Base-by-base conservation (phyloP, 768 basidiomycete species). In the Calocybe indica region DNA sequence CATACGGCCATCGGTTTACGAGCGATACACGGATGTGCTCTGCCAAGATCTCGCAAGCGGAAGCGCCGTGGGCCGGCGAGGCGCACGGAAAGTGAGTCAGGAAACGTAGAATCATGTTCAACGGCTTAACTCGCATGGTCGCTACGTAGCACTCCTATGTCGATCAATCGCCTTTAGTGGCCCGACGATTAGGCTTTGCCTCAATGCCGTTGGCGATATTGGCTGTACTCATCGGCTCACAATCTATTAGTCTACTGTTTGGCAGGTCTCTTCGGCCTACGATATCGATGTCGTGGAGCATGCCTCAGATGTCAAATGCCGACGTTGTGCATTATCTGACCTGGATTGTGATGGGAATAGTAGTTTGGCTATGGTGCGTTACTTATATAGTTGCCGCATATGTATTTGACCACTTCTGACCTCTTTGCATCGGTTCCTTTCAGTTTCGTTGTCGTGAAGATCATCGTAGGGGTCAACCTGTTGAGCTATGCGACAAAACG, bases 91-190 rank as follows among this genome's bases (percentile, higher is more conserved):
- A 73, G 88, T 87, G 55, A 33, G 47, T 43, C 15, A 45, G 32
- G 0, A 14, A 13, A 7, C 37, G 11, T 47, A 15, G 41, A 31
- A 4, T 30, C 29, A 29, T 30, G 2, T 47, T 7, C 47, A 6
- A 13, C 31, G 35, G 41, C 37, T 34, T 44, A 40, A 46, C 34
- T 40, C 40, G 22, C 5, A 43, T 43, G 30, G 52, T 49, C 50
- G 40, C n/a, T 46, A 43, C 38, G 7, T 45, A 90, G 85, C 90
- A 93, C 62, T 75, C 86, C 2, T 92, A 94, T 50, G 90, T 96
- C 13, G 96, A 99, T 59, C 94, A 96, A 60, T 94, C 94, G 1
- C 94, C 94, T 5, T 75, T 94, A 5, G 92, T 98, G 31, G 90
- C 94, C 1, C 85, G 95, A 2, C 81, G 96, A 5, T 74, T 99